Conservation (phyloP, 352 stramenopile species). For the Lagenidium giganteum region DNA sequence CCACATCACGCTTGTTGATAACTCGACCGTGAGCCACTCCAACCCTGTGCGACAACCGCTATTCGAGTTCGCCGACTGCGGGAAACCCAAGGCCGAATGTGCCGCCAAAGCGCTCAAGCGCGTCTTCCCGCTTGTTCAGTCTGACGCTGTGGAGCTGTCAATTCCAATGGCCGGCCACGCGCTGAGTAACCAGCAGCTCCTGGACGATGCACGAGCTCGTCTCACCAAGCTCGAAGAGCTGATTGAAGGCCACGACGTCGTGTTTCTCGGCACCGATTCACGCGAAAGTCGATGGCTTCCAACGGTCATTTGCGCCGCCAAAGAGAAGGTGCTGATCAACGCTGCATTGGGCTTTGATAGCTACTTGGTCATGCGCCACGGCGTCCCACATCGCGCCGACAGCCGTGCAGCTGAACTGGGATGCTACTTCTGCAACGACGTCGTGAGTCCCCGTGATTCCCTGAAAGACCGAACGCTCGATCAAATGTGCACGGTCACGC, state of each 20-base stretch:
- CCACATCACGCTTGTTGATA: constrained; percentile 97
- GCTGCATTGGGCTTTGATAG: constrained; percentile 92
- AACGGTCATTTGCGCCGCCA: constrained; percentile 91
- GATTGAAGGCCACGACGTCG: constrained; percentile 92
- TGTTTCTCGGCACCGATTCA: constrained; percentile 98
- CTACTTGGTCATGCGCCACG: constrained; percentile 98
- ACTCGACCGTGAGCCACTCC: constrained; percentile 95
- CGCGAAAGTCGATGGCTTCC: constrained; percentile 98
- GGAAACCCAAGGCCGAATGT: constrained; percentile 91
- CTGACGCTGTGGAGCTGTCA: constrained; percentile 84
- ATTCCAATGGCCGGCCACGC: constrained; percentile 99
- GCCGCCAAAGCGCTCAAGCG: constrained; percentile 89
- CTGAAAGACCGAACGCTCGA: constrained; percentile 96
- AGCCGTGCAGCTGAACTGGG: constrained; percentile 51
- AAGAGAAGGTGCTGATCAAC: constrained; percentile 89
- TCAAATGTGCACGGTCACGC: constrained; percentile 99
- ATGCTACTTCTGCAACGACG: constrained; percentile 99
- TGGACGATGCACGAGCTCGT: constrained; percentile 57
- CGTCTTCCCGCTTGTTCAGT: constrained; percentile 92
- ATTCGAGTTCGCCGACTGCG: constrained; percentile 94
- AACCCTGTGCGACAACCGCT: constrained; percentile 98
- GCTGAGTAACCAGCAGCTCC: constrained; percentile 48
- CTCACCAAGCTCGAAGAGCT: constrained; percentile 85
- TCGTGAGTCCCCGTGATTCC: constrained; percentile 97
- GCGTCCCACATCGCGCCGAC: constrained; percentile 27